A percentile compares a stretch with the other conserved stretches of the same genome.
These are phyloP conservation scores for Flaveria floridana DNA, from an alignment of 140 eudicot genomes.

Conservation along the genomic window DNA sequence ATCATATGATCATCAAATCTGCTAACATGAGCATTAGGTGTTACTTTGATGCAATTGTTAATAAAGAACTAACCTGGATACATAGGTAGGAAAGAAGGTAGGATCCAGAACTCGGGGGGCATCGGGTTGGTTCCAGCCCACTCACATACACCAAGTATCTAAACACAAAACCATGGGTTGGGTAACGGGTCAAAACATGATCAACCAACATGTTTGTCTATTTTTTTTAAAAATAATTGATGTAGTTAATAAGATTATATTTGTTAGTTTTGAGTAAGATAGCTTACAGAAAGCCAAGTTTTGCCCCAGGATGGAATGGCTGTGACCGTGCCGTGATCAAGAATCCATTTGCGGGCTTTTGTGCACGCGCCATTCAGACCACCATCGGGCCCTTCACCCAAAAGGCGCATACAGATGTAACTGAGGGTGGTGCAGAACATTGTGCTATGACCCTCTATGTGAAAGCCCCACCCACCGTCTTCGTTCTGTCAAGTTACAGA, in stretches of 20 bases:
- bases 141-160: conserved; percentile 73
- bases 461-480: conserved; percentile 94
- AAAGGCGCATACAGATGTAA: conserved; percentile 69
- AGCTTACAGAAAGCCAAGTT: conserved; percentile 72
- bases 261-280: not conserved
- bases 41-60: not conserved
- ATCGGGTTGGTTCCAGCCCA: conserved; percentile 88
- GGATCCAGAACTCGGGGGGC: conserved; percentile 92
- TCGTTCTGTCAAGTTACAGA: conserved; percentile 51
- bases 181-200: conserved; percentile 13
- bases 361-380: conserved; percentile 62
- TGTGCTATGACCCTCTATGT: conserved; percentile 80
- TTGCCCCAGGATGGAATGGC: conserved; percentile 95
- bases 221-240: not conserved
- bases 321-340: conserved; percentile 68
- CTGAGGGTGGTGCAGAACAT: conserved; percentile 75
- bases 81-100: conserved; percentile 78
- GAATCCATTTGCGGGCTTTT: conserved; percentile 78
- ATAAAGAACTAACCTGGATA: conserved; percentile 57
- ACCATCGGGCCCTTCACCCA: conserved; percentile 74
- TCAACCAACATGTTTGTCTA: not conserved
- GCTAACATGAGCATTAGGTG: not conserved
- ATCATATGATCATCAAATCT: not conserved
- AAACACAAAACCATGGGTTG: conserved; percentile 1
- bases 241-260: not conserved